Conservation (phyloP, 2,329 filamentous ascomycete species). For the Ophiostoma perfectum region DNA sequence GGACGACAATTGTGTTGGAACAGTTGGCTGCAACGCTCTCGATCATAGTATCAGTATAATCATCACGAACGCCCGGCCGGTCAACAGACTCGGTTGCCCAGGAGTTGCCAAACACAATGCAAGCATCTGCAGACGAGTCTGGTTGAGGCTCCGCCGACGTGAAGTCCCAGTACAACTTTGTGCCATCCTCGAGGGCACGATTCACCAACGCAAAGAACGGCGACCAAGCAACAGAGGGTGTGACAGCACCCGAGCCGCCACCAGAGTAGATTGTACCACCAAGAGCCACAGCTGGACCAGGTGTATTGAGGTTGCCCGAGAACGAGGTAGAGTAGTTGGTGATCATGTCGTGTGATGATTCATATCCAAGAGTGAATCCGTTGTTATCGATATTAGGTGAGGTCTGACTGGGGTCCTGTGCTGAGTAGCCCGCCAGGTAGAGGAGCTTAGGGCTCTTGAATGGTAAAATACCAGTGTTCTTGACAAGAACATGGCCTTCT, state of each 20-base stretch:
- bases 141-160: conserved; percentile 44
- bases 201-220: conserved; percentile 52
- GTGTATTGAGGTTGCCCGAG: neutral
- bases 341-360: conserved; percentile 29
- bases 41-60: conserved; percentile 55
- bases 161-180: conserved; percentile 57
- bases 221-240: conserved; percentile 41
- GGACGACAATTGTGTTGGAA: conserved; percentile 57
- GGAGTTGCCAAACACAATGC: conserved; percentile 59
- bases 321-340: neutral
- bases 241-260: conserved; percentile 34
- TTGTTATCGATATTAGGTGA: conserved; percentile 33
- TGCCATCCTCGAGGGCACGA: conserved; percentile 50
- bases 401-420: conserved; percentile 35
- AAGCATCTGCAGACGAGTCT: conserved; percentile 51
- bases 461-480: conserved; percentile 54
- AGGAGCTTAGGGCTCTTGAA: conserved; percentile 46
- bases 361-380: conserved; percentile 37
- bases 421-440: conserved; percentile 59
- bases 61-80: conserved; percentile 57
- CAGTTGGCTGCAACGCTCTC: conserved; percentile 53
- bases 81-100: conserved; percentile 68
- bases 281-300: conserved; percentile 31
- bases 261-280: conserved; percentile 42
- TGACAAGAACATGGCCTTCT: conserved; percentile 60